phyloP scores from a whole-genome alignment of 257 asterid species.

The Nicotiana tomentosiformis region DNA sequence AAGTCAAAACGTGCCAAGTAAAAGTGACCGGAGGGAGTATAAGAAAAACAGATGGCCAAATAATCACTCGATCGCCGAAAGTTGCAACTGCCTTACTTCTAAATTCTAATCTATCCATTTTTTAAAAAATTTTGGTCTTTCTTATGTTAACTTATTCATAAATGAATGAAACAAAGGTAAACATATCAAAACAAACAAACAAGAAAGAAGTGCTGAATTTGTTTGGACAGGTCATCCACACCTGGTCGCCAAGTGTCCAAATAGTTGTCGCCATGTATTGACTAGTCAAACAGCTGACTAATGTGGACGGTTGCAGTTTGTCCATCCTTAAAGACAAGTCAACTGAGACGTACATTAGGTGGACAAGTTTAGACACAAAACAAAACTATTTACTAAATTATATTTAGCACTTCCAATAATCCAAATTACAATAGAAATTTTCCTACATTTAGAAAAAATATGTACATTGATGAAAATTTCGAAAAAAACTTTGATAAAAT shows the following conservation, averaged over 20 bases:
- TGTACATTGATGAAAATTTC: not conserved
- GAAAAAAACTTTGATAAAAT: too few relatives aligned
- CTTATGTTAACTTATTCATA: not conserved
- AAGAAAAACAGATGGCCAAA: slow-evolving; percentile 6
- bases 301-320: slow-evolving; percentile 7
- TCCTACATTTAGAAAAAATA: too few relatives aligned
- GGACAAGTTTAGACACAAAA: not conserved
- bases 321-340: not conserved
- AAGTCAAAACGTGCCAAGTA: too few relatives aligned
- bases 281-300: not conserved
- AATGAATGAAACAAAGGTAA: not conserved
- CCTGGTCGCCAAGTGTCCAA: slow-evolving; percentile 16
- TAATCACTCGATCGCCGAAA: slow-evolving; percentile 37
- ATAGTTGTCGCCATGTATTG: not conserved
- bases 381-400: not conserved
- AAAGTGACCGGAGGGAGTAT: too few relatives aligned
- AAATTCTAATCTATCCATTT: not conserved
- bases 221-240: slow-evolving; percentile 9
- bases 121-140: not conserved
- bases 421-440: not conserved
- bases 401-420: not conserved
- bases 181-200: not conserved
- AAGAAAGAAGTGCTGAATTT: not conserved
- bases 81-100: slow-evolving; percentile 14
- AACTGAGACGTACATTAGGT: slow-evolving; percentile 14